Evolutionary conservation across 192 early-diverging fungal genomes (phyloP).

Genomic region (Geranomyces michiganensis): DNA sequence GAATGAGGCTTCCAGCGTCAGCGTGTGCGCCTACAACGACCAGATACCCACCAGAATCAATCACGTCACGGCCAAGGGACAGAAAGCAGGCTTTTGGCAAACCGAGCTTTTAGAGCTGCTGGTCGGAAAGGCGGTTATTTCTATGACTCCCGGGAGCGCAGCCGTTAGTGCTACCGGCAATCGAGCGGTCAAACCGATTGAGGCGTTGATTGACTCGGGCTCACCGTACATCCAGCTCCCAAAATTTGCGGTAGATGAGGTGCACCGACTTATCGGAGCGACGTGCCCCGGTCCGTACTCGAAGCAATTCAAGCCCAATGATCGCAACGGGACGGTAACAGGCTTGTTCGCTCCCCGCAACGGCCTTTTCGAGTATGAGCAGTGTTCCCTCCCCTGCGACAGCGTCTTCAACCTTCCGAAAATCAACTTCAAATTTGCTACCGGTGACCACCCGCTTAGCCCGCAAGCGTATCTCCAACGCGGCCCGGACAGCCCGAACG

Average conservation of each 20-base stretch:
- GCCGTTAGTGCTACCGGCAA: too few species aligned
- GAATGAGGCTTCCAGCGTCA: too few species aligned
- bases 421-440: background rate
- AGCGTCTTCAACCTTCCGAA: background rate
- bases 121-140: too few species aligned
- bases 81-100: too few species aligned
- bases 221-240: conserved; percentile 23
- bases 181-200: conserved; percentile 1
- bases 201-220: conserved; percentile 19
- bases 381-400: conserved; percentile 1
- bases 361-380: background rate
- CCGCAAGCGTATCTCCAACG: background rate
- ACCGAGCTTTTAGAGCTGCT: too few species aligned
- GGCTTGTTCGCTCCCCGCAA: background rate
- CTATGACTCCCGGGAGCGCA: too few species aligned
- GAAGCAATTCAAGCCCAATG: background rate
- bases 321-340: background rate
- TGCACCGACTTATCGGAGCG: conserved; percentile 11
- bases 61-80: too few species aligned
- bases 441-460: background rate
- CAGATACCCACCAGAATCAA: too few species aligned
- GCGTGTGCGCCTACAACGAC: too few species aligned
- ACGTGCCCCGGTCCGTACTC: conserved; percentile 23
- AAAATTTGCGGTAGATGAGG: conserved; percentile 21
- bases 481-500: background rate